Percentiles rank a stretch among this genome's conserved stretches.
Conservation (phyloP, 2,329 filamentous ascomycete genomes). For the Aspergillus amoenus region DNA sequence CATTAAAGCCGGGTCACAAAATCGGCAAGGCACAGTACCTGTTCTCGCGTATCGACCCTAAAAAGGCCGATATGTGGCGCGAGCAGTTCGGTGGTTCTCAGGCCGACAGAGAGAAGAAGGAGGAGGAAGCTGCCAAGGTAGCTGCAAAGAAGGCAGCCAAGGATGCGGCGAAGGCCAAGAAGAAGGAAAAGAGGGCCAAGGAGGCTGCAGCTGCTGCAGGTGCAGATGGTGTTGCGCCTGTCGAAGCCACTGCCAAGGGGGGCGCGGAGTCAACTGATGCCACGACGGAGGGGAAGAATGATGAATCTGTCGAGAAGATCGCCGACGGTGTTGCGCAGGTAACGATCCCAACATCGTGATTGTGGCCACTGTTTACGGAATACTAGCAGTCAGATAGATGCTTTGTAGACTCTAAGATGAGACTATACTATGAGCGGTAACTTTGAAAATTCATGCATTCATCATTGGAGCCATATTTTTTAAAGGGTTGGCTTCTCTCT, state of each 20-base stretch:
- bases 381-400: neutral
- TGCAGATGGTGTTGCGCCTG: constrained; percentile 27
- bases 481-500: neutral
- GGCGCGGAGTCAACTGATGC: constrained; percentile 28
- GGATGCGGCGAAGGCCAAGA: constrained; percentile 36
- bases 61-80: constrained; percentile 82
- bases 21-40: constrained; percentile 78
- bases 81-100: constrained; percentile 69
- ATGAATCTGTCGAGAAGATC: constrained; percentile 41
- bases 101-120: constrained; percentile 66
- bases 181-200: constrained; percentile 42
- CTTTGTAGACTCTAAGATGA: neutral
- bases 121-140: constrained; percentile 52
- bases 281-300: constrained; percentile 25
- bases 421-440: neutral
- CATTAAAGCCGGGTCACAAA: constrained; percentile 70
- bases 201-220: constrained; percentile 34
- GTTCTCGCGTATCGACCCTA: constrained; percentile 78
- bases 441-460: neutral
- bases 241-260: constrained; percentile 38
- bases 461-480: neutral
- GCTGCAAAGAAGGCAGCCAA: constrained; percentile 38
- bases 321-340: constrained; percentile 44
- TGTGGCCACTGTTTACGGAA: neutral
- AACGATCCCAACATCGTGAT: constrained; percentile 41